A percentile compares a stretch with the other conserved stretches of the same genome.
phyloP scores from a whole-genome alignment of 352 stramenopile species.

The Phytophthora fragariae region DNA sequence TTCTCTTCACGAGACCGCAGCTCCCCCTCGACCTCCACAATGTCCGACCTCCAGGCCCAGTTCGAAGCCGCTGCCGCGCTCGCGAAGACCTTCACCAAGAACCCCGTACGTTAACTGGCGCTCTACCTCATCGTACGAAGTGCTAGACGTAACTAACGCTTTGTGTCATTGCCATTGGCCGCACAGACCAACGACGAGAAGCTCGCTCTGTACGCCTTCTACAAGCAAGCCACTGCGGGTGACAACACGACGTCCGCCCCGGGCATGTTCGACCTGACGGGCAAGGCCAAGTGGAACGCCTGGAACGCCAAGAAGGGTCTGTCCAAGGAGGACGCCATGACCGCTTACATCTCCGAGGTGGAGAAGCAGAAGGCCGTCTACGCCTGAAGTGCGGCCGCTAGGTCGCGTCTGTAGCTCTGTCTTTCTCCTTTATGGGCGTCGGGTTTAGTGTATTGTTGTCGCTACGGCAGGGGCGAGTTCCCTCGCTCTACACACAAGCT shows the following conservation, averaged over 20 bases:
- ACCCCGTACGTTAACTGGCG: slow-evolving; percentile 43
- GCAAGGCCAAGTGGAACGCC: slow-evolving; percentile 91
- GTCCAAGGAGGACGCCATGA: slow-evolving; percentile 87
- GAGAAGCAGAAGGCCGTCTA: slow-evolving; percentile 86
- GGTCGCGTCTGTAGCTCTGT: slow-evolving; percentile 32
- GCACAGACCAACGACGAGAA: slow-evolving; percentile 88
- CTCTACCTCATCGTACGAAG: neutral
- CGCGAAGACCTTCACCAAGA: slow-evolving; percentile 86
- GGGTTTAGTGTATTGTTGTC: neutral
- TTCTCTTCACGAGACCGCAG: slow-evolving; percentile 21
- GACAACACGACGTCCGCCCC: slow-evolving; percentile 86
- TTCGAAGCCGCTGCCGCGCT: slow-evolving; percentile 86
- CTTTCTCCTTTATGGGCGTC: neutral
- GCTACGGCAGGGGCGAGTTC: neutral
- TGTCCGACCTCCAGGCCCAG: slow-evolving; percentile 86
- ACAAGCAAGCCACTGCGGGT: slow-evolving; percentile 91
- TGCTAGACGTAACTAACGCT: neutral
- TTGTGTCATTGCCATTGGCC: slow-evolving; percentile 7
- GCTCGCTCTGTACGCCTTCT: slow-evolving; percentile 90
- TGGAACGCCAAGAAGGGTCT: slow-evolving; percentile 89
- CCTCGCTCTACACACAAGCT: neutral
- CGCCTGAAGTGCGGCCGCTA: slow-evolving; percentile 56
- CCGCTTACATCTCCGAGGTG: slow-evolving; percentile 89
- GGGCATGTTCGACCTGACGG: slow-evolving; percentile 89
- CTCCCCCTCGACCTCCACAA: slow-evolving; percentile 34